These are phyloP conservation scores for Blastobotrys indianensis DNA, from an alignment of 1,139 yeast species.

Conservation along the genomic window DNA sequence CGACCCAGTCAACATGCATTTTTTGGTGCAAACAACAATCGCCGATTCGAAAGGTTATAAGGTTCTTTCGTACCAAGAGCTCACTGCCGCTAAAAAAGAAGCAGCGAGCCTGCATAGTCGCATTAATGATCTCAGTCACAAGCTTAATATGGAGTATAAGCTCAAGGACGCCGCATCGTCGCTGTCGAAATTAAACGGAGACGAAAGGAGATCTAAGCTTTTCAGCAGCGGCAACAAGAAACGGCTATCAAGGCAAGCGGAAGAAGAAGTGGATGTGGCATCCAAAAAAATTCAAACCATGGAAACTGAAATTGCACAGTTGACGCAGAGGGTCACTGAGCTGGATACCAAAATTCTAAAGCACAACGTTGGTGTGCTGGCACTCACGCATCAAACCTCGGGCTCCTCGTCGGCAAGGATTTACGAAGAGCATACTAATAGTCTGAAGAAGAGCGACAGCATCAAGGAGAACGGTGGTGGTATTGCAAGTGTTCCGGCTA, in stretches of 20 bases:
- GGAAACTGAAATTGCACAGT: slow-evolving; percentile 21
- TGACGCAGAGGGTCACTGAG: slow-evolving; percentile 20
- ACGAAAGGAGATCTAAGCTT: slow-evolving; percentile 5
- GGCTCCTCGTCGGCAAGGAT: slow-evolving; percentile 19
- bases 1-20: slow-evolving; percentile 26
- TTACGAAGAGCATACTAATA: slow-evolving; percentile 11
- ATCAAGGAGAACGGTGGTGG: neutral
- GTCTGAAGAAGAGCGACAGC: neutral
- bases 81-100: slow-evolving; percentile 28
- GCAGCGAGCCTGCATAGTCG: slow-evolving; percentile 20
- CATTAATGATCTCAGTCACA: slow-evolving; percentile 25
- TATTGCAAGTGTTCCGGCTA: neutral
- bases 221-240: slow-evolving; percentile 18
- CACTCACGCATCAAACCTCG: slow-evolving; percentile 26
- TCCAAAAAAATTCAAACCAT: slow-evolving; percentile 24
- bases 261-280: slow-evolving; percentile 30
- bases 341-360: slow-evolving; percentile 25
- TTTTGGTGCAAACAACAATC: slow-evolving; percentile 30
- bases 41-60: slow-evolving; percentile 29
- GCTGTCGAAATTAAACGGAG: slow-evolving; percentile 26
- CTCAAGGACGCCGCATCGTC: slow-evolving; percentile 34
- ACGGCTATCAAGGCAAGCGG: slow-evolving; percentile 32
- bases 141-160: slow-evolving; percentile 31
- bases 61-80: slow-evolving; percentile 31
- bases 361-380: slow-evolving; percentile 33